Evolutionary conservation across 768 basidiomycete genomes (phyloP), one percentile per base, ranked within the genome.

Genomic region (Austroboletus eburneus): DNA sequence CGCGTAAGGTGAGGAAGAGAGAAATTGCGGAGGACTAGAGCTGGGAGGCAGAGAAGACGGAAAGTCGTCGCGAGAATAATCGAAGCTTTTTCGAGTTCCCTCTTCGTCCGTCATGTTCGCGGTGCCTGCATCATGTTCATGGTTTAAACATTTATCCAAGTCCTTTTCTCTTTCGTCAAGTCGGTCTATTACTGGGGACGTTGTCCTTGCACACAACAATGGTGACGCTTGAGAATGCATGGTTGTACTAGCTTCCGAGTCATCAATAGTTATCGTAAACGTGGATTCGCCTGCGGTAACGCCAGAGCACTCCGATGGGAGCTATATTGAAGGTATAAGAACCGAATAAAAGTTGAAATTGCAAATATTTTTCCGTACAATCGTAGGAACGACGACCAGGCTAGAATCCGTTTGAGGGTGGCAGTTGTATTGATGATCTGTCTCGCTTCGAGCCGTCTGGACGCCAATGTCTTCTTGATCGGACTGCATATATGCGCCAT

Each of bases 11-110:
- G 76, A 73, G 39, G 75, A 69, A 49, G 70, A 66, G 55, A 77
- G 70, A 33, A 72, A n/a, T 16, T 61, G 58, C 8, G 59, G 54
- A 40, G 79, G 77, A 51, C 76, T 80, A 9, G 79, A 80, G 49
- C 70, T 73, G 22, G 74, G 76, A 29, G 57, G 65, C 12, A 53
- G 48, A 38, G 63, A 60, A 43, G 63, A 63, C 3, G 33, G 41
- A 18, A 50, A 21, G 12, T 56, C 42, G 1, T 51, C 50, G 45
- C 14, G 41, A 3, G 36, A n/a, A 45, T 38, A 32, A 39, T 46
- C 50, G 5, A 43, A 9, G 12, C 48, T 43, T 17, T 45, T 50
- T 36, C 36, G 38, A 22, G 10, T 14, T 24, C 48, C 29, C 9
- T 42, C 46, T 22, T 54, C 52, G 30, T 54, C 41, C 9, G 16